Conservation (phyloP, 805 yeast genomes). For the Pichia rugopelliculosa region DNA sequence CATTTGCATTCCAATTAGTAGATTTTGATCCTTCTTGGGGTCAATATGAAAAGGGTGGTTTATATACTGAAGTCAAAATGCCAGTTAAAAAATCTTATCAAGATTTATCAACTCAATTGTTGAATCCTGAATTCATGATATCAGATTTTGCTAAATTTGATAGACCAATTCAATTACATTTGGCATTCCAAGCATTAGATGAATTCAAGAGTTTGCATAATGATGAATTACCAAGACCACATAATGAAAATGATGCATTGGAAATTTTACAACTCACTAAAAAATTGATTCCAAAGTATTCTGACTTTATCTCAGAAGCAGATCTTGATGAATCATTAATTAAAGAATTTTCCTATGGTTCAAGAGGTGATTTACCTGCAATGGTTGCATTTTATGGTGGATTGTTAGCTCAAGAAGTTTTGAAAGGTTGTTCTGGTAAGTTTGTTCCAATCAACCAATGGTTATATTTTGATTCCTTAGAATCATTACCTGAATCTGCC, state of each 20-base stretch:
- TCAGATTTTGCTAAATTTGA: slow-evolving; percentile 94
- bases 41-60: slow-evolving; percentile 72
- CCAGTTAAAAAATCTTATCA: slow-evolving; percentile 61
- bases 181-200: slow-evolving; percentile 86
- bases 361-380: slow-evolving; percentile 89
- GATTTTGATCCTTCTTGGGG: slow-evolving; percentile 51
- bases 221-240: slow-evolving; percentile 69
- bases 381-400: slow-evolving; percentile 90
- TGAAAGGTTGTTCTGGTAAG: slow-evolving; percentile 92
- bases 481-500: slow-evolving; percentile 66
- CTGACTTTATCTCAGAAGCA: slow-evolving; percentile 47
- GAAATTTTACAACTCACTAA: slow-evolving; percentile 55
- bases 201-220: slow-evolving; percentile 58
- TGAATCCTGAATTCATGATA: slow-evolving; percentile 67
- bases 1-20: slow-evolving; percentile 77
- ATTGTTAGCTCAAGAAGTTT: slow-evolving; percentile 89
- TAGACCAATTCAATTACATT: slow-evolving; percentile 81
- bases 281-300: slow-evolving; percentile 49
- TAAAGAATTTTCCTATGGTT: slow-evolving; percentile 70
- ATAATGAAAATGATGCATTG: slow-evolving; percentile 64
- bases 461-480: slow-evolving; percentile 89
- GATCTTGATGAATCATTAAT: slow-evolving; percentile 58
- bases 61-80: slow-evolving; percentile 86
- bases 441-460: slow-evolving; percentile 90
- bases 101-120: slow-evolving; percentile 55